These are phyloP conservation scores for Panaeolus cyanescens DNA, from an alignment of 768 basidiomycete genomes.

Conservation along the genomic window DNA sequence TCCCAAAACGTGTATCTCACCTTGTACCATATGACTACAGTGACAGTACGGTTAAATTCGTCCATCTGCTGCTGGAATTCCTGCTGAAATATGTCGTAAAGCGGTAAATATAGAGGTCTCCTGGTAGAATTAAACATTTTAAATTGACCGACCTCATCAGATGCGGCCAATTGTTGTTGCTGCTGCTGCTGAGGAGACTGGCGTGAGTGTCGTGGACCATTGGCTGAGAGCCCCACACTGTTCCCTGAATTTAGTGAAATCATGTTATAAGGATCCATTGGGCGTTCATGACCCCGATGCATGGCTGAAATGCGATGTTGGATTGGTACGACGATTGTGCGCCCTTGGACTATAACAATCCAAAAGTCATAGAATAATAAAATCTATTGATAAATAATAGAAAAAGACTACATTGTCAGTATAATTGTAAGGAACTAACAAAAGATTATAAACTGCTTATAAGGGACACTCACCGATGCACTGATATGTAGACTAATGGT, in stretches of 20 bases:
- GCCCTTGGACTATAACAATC: neutral
- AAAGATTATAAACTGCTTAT: neutral
- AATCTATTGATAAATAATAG: neutral
- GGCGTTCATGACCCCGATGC: neutral
- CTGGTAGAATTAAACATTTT: neutral
- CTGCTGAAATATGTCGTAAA: slow-evolving; percentile 16
- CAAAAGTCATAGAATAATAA: neutral
- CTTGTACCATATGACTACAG: slow-evolving; percentile 73
- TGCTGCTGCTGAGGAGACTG: neutral
- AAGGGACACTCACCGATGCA: slow-evolving; percentile 7
- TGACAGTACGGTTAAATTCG: slow-evolving; percentile 55
- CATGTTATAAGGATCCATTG: slow-evolving; percentile 4
- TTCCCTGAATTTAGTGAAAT: neutral
- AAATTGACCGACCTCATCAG: neutral
- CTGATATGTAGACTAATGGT: slow-evolving; percentile 18
- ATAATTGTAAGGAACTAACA: neutral
- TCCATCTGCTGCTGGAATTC: slow-evolving; percentile 43
- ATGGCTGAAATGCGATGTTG: neutral
- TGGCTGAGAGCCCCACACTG: neutral
- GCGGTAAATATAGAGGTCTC: slow-evolving; percentile 5
- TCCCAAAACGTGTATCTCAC: slow-evolving; percentile 28
- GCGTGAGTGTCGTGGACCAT: neutral
- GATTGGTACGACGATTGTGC: neutral
- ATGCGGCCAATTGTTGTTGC: neutral
- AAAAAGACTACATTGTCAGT: slow-evolving; percentile 1